Conservation (phyloP, 805 yeast species). For the Wickerhamiella azyma region DNA sequence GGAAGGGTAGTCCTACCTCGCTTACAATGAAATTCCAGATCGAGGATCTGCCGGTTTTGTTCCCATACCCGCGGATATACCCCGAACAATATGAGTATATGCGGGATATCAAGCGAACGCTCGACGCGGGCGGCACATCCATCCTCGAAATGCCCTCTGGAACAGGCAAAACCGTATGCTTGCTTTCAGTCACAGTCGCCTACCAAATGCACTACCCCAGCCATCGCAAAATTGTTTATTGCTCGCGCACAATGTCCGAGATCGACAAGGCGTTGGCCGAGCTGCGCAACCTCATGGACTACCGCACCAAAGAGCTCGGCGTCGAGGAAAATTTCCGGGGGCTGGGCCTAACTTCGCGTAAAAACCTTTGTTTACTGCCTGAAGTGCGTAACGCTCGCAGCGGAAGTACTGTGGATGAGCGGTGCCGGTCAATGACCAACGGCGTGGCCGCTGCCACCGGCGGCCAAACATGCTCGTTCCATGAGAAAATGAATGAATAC, state of each 20-base stretch:
- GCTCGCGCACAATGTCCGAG: slow-evolving; percentile 99
- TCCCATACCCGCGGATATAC: slow-evolving; percentile 92
- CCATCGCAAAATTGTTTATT: slow-evolving; percentile 83
- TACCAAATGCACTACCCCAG: slow-evolving; percentile 91
- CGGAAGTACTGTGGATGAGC: slow-evolving; percentile 89
- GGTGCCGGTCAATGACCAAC: slow-evolving; percentile 86
- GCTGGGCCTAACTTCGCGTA: slow-evolving; percentile 84
- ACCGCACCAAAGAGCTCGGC: slow-evolving; percentile 70
- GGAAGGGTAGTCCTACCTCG: background rate
- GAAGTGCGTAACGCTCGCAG: slow-evolving; percentile 73
- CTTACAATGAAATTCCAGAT: slow-evolving; percentile 53
- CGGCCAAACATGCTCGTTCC: slow-evolving; percentile 66
- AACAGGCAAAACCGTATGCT: slow-evolving; percentile 91
- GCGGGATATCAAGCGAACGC: slow-evolving; percentile 85
- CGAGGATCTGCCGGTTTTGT: slow-evolving; percentile 89
- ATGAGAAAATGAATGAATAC: slow-evolving; percentile 72
- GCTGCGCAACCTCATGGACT: slow-evolving; percentile 76
- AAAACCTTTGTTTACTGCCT: slow-evolving; percentile 87
- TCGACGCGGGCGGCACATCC: slow-evolving; percentile 95
- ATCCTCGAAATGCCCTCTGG: slow-evolving; percentile 99
- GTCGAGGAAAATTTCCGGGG: slow-evolving; percentile 85
- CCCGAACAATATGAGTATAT: slow-evolving; percentile 98
- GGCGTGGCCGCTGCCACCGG: slow-evolving; percentile 65
- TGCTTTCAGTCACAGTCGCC: slow-evolving; percentile 82
- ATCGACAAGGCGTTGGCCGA: slow-evolving; percentile 95